These are phyloP conservation scores for Brassica carinata DNA, from an alignment of 345 rosid genomes.

Conservation along the genomic window DNA sequence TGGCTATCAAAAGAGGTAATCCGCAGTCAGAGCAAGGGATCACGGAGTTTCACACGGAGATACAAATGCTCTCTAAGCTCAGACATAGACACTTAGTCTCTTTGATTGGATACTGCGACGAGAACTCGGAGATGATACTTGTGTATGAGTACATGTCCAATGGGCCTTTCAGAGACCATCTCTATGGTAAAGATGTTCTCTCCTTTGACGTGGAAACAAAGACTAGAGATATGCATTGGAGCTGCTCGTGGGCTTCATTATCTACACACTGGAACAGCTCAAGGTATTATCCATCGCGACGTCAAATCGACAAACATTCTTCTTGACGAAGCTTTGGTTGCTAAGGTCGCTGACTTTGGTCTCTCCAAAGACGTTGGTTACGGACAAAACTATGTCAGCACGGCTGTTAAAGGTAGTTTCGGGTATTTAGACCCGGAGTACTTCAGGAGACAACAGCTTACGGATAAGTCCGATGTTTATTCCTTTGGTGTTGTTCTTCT, in stretches of 20 bases:
- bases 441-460: slow-evolving; percentile 64
- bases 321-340: slow-evolving; percentile 68
- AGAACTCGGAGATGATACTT: slow-evolving; percentile 74
- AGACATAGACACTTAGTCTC: slow-evolving; percentile 85
- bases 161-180: slow-evolving; percentile 75
- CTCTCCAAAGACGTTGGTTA: slow-evolving; percentile 68
- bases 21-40: slow-evolving; percentile 86
- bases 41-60: slow-evolving; percentile 78
- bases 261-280: slow-evolving; percentile 80
- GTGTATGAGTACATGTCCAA: slow-evolving; percentile 82
- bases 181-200: slow-evolving; percentile 57
- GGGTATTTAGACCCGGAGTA: slow-evolving; percentile 69
- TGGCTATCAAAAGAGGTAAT: slow-evolving; percentile 80
- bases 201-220: slow-evolving; percentile 68
- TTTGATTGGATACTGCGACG: slow-evolving; percentile 76
- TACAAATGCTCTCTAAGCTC: slow-evolving; percentile 79
- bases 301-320: slow-evolving; percentile 79
- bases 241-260: slow-evolving; percentile 81
- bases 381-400: slow-evolving; percentile 64
- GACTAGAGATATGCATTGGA: slow-evolving; percentile 74
- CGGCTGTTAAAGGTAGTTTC: slow-evolving; percentile 51
- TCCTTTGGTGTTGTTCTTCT: slow-evolving; percentile 67
- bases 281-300: slow-evolving; percentile 82
- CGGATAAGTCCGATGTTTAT: slow-evolving; percentile 64
- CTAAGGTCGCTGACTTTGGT: slow-evolving; percentile 84